phyloP scores from a whole-genome alignment of 441 rosid species.

The Metrosideros polymorpha region DNA sequence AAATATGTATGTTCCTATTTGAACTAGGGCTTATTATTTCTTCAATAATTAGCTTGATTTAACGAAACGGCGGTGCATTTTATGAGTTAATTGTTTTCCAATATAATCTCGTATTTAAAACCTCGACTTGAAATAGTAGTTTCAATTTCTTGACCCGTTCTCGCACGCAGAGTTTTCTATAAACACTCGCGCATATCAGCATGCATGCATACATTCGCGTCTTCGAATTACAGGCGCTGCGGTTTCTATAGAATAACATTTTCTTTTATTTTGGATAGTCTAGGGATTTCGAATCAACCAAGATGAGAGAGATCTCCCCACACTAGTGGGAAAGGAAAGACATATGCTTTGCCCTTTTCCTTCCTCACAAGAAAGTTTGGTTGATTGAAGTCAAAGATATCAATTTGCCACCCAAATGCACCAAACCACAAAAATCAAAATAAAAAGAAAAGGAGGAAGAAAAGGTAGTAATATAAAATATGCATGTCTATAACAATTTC shows the following conservation, averaged over 20 bases:
- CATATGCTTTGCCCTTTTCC: background rate
- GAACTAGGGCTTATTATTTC: background rate
- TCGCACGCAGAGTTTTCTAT: background rate
- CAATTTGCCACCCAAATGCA: background rate
- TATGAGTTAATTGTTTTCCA: background rate
- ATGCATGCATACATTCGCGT: background rate
- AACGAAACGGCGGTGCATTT: background rate
- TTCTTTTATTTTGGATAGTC: background rate
- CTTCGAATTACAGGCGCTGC: background rate
- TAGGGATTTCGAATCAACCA: background rate
- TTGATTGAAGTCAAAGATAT: background rate
- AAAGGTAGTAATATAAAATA: background rate
- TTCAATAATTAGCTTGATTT: background rate
- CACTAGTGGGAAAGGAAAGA: background rate
- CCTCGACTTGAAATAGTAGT: background rate
- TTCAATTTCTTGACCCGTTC: background rate
- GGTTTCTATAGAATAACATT: background rate
- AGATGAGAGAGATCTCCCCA: background rate
- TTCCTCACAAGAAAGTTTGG: background rate
- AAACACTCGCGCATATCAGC: background rate
- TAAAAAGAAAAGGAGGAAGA: background rate
- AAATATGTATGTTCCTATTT: background rate
- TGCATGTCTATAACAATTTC: background rate
- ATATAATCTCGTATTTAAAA: background rate
- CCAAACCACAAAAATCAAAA: background rate